Base-by-base conservation (phyloP, 1,139 yeast genomes). In the Martiniozyma asiatica region DNA sequence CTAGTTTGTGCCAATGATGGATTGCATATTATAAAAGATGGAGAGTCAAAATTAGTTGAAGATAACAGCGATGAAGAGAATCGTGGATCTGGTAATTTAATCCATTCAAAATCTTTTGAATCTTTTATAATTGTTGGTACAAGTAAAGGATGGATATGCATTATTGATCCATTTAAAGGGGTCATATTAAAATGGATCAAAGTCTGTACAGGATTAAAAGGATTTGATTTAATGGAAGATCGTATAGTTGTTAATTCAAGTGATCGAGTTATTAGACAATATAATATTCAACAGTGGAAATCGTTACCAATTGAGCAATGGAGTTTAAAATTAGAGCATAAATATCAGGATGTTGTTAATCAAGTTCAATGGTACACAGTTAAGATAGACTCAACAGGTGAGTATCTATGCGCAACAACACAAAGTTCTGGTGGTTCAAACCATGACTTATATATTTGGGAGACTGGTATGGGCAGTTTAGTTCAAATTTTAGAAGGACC, bases 361-460 rank as follows among this genome's bases (percentile, higher is more conserved):
- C 59, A 80, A 38, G 59, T 84, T 28, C 94, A 84, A 49, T 87
- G 96, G 96, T 85, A 85, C 50, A 64, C 85, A 1, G 75, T 82
- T 1, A 61, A 75, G 9, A 77, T 82, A 55, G 76, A 76, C 42
- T 73, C 78, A 40, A 74, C 77, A 38, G 89, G 81, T 1, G 97
- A 87, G 39, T 87, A 80, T 51, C 57, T 87, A 10, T 74, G 84
- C 29, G 97, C 96, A 0, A 76, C 94, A 1, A 81, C 95, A 0
- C 79, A 72, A 49, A 94, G 94, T 14, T 78, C 81, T 20, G 71
- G 81, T 12, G 95, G 94, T 14, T 78, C 81, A 18, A 72, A 82
- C 10, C 95, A 85, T 47, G 95, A 84, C 45, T 64, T 89, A 28
- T 87, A 85, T 51, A 69, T 89, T 37, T 87, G 97, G 97, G 97